Conservation (phyloP, 495 filamentous ascomycete species). For the Terfezia boudieri region DNA sequence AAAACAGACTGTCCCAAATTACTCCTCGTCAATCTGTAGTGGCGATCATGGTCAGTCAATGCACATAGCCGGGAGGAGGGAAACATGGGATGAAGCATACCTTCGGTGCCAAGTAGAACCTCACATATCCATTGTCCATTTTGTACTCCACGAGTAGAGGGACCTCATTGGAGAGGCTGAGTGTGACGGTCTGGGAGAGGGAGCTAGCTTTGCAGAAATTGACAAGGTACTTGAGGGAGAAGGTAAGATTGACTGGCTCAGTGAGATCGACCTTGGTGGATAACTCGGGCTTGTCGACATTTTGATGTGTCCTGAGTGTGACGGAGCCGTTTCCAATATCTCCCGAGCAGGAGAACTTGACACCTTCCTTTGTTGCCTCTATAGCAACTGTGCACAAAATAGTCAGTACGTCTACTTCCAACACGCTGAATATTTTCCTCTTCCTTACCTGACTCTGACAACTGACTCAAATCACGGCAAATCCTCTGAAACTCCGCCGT, state of each 20-base stretch:
- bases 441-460: constrained; percentile 73
- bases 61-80: no score
- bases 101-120: constrained; percentile 98
- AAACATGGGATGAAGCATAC: constrained; percentile 22
- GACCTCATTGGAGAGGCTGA: constrained; percentile 89
- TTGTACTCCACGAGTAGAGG: constrained; percentile 86
- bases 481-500: constrained; percentile 82
- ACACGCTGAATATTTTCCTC: neutral
- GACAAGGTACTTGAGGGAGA: constrained; percentile 97
- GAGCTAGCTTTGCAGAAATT: constrained; percentile 98
- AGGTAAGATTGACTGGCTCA: constrained; percentile 86
- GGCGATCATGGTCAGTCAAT: no score
- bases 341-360: constrained; percentile 83
- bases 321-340: constrained; percentile 93
- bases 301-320: constrained; percentile 68
- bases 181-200: constrained; percentile 58
- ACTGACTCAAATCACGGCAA: constrained; percentile 65
- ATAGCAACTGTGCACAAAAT: constrained; percentile 45
- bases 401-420: neutral
- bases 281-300: constrained; percentile 71
- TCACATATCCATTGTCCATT: constrained; percentile 63
- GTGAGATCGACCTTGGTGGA: constrained; percentile 75
- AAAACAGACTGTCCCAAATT: neutral
- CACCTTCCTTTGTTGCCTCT: constrained; percentile 88
- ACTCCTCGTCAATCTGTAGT: neutral